Base-by-base conservation (phyloP, 2,329 filamentous ascomycete species). In the Xylariaceae sp. region DNA sequence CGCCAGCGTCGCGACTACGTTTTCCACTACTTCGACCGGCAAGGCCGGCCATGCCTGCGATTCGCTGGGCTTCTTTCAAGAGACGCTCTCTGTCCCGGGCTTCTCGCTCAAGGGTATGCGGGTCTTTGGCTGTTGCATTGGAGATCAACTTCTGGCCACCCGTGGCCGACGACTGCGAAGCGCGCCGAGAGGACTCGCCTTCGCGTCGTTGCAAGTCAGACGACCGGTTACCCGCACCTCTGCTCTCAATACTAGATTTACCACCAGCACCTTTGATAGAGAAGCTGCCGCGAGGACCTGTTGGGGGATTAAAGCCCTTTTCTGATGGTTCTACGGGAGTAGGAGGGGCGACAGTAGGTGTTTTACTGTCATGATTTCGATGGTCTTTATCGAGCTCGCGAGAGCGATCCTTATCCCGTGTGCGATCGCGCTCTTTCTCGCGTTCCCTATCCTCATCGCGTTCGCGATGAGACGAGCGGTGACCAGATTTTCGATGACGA, bases 31-130 rank as follows among this genome's bases (percentile, higher is more conserved):
- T 71, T 24, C 80, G 64, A 46, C 77, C 73, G 2, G 76, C 70
- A 46, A 84, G 67, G 36, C 81, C 77, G 37, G 84, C 77, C 72
- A 87, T 82, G 37, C 82, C 77, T 39, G 84, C 78, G 70, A 87
- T 82, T 29, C 83, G 80, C 70, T 89, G 84, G 32, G 84, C 83
- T 70, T 91, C 87, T 64, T 86, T 87, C 10, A 87, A 75, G 45
- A 89, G 75, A 21, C 87, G 78, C 68, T 88, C 85, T 39, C 85
- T 78, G 64, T 87, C 81, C 13, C 85, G 76, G 10, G 82, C 82
- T 66, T 89, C 86, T 18, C 87, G 83, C 70, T 91, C 87, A 0
- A 86, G 75, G 1, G 87, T 86, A 69, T 89, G 86, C n/a, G 83
- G 78, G 59, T 88, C 84, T 54, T 76, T 77, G 32, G 61, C 44